Conservation (phyloP, 1,284 basidiomycete genomes). For the Cutaneotrichosporon sp. region DNA sequence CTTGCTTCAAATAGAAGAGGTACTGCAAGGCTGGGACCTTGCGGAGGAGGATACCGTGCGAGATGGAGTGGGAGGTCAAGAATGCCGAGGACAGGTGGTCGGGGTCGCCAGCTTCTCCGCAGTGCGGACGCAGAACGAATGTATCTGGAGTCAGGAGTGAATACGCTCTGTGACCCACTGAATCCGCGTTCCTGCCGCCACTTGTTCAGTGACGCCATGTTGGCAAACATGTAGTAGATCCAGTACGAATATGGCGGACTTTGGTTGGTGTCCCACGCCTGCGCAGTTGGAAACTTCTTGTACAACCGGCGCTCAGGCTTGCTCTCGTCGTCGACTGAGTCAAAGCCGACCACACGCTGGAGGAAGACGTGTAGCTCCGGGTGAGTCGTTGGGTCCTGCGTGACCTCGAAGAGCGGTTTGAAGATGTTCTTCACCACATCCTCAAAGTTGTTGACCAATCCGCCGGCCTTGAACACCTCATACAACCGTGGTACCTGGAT, state of each 20-base stretch:
- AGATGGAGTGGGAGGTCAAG: slow-evolving; percentile 95
- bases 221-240: slow-evolving; percentile 98
- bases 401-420: slow-evolving; percentile 91
- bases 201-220: slow-evolving; percentile 88
- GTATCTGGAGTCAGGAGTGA: slow-evolving; percentile 66
- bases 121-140: slow-evolving; percentile 94
- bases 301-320: slow-evolving; percentile 88
- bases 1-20: slow-evolving; percentile 93
- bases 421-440: slow-evolving; percentile 89
- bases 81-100: slow-evolving; percentile 95
- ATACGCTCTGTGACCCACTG: slow-evolving; percentile 73
- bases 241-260: slow-evolving; percentile 94
- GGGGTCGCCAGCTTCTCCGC: slow-evolving; percentile 96
- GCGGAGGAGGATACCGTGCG: slow-evolving; percentile 93
- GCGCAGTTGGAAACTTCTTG: slow-evolving; percentile 92
- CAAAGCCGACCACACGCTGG: slow-evolving; percentile 93
- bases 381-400: slow-evolving; percentile 80
- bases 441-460: slow-evolving; percentile 79
- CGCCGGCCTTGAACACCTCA: slow-evolving; percentile 90
- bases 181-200: slow-evolving; percentile 86
- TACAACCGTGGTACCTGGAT: slow-evolving; percentile 95
- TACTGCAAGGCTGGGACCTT: slow-evolving; percentile 89
- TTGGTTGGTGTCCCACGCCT: slow-evolving; percentile 81
- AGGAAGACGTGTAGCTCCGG: slow-evolving; percentile 94
- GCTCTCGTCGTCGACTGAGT: slow-evolving; percentile 96